These are phyloP conservation scores for Clarireedia hainanense DNA, from an alignment of 2,329 filamentous ascomycete species.

Conservation along the genomic window DNA sequence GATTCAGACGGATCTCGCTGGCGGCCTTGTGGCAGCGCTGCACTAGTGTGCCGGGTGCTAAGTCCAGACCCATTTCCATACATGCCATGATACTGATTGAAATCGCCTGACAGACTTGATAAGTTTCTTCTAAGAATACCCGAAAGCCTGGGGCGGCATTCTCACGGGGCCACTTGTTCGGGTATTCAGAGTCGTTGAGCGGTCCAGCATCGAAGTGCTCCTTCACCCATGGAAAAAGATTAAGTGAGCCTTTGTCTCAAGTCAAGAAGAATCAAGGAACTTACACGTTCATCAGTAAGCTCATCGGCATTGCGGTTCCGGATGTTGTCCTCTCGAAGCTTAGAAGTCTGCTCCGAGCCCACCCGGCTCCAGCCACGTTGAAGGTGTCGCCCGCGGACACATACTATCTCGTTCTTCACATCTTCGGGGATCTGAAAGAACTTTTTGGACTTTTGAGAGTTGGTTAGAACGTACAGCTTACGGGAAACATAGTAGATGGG, in stretches of 20 bases:
- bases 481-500: no score
- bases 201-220: constrained; percentile 12
- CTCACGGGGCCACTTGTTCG: constrained; percentile 40
- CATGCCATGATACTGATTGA: constrained; percentile 5
- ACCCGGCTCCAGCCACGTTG: no score
- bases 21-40: constrained; percentile 1
- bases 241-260: not conserved
- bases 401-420: no score
- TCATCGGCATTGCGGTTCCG: not conserved
- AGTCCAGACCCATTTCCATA: constrained; percentile 3
- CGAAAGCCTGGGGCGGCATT: constrained; percentile 36
- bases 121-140: constrained; percentile 38
- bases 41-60: constrained; percentile 4
- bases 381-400: no score
- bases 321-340: not conserved
- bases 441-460: no score
- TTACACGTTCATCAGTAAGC: not conserved
- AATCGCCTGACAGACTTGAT: constrained; percentile 17
- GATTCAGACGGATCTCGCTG: constrained; percentile 32
- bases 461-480: no score
- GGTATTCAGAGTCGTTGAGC: constrained; percentile 5
- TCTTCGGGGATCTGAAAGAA: no score
- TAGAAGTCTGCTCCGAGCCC: no score
- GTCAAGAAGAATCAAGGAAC: not conserved
- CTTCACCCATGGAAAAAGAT: not conserved